Evolutionary conservation across 306 rosid genomes (phyloP), one percentile per base, ranked within the genome.

Genomic region (Vachellia collinsii): DNA sequence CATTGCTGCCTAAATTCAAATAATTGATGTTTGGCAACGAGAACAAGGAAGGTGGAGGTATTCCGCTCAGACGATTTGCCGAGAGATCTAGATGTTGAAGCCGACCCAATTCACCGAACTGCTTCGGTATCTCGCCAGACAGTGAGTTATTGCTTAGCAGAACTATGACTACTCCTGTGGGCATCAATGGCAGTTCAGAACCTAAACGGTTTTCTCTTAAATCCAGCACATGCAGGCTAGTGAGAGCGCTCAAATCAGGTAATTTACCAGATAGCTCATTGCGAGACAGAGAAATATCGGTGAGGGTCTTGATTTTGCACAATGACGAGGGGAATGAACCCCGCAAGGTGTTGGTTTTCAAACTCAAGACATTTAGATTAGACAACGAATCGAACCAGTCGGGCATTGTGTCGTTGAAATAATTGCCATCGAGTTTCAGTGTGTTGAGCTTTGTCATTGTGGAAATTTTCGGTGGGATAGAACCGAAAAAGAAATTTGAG

Each of bases 1-100:
- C 79, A 72, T 93, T 93, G 75, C 82, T 82, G 61, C 88, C 94
- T 79, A 91, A 79, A 83, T 91, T 88, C 80, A 93, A 86, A 77
- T 91, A 91, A 84, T 88, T 90, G 69, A 93, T 75, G 72, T 78
- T 82, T 54, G 93, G 84, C 81, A 88, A 77, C 70, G 88, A 86
- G 86, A 93, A 93, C 89, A 93, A 66, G 62, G 80, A 53, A 42
- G 90, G 41, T 50, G 92, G 97, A 9, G 92, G 91, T 7, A 77
- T 74, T 79, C 92, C 88, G 42, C 81, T 86, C 47, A 93, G 86
- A 68, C 75, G 64, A 87, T 91, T 93, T 87, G 81, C 88, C 69
- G 98, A 93, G 13, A 91, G 70, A 78, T 93, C 97, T 63, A 93
- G 90, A 84, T 93, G 94, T 80, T 93, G 98, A 90, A 91, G 97